Percentiles rank a stretch among this genome's conserved stretches.
phyloP scores from a whole-genome alignment of 2,329 filamentous ascomycete genomes.

The Monilinia polystroma region DNA sequence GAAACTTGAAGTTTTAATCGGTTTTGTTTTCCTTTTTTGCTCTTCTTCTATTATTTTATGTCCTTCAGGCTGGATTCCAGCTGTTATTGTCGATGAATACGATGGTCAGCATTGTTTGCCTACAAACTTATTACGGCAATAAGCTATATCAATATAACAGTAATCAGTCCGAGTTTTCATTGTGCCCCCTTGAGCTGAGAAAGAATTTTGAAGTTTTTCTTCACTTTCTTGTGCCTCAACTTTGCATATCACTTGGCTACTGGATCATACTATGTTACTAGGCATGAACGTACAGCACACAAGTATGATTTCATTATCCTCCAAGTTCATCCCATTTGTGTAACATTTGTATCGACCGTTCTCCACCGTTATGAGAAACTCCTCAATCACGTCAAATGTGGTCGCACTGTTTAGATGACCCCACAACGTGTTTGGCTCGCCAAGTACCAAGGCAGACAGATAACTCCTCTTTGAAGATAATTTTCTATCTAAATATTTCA shows the following conservation, averaged over 20 bases:
- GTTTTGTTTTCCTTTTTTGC: background rate
- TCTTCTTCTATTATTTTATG: background rate
- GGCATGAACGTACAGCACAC: background rate
- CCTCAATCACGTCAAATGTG: background rate
- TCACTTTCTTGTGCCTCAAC: background rate
- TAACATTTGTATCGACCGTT: background rate
- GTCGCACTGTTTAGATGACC: background rate
- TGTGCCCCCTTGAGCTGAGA: background rate
- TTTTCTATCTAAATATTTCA: background rate
- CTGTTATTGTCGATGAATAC: background rate
- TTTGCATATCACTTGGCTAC: background rate
- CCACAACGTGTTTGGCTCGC: background rate
- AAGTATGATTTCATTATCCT: background rate
- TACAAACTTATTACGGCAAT: background rate
- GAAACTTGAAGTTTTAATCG: background rate
- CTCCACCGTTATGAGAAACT: background rate
- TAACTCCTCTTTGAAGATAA: too few species aligned
- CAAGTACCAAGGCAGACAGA: background rate
- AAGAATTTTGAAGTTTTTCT: background rate
- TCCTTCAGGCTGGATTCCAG: background rate
- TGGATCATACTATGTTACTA: background rate
- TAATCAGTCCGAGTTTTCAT: background rate
- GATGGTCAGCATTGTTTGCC: background rate
- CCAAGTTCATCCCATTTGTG: fast-evolving
- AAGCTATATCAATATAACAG: background rate